phyloP scores from a whole-genome alignment of 2,329 filamentous ascomycete genomes.

The Ophiocordyceps australis region DNA sequence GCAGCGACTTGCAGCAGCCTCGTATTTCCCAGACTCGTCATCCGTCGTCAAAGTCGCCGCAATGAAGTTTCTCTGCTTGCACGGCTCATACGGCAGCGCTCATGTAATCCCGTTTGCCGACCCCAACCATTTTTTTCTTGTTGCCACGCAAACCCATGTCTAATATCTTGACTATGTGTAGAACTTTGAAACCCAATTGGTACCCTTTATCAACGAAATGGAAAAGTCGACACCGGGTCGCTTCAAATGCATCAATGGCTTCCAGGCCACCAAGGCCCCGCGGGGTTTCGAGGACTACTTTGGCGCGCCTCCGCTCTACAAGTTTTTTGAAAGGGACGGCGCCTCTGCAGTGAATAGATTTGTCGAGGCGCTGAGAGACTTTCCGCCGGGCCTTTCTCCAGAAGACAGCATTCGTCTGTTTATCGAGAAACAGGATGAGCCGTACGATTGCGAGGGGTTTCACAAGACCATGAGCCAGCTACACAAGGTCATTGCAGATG shows the following conservation, averaged over 20 bases:
- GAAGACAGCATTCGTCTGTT: slow-evolving; percentile 38
- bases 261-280: slow-evolving; percentile 28
- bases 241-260: slow-evolving; percentile 33
- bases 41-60: no score
- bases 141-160: no score
- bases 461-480: slow-evolving; percentile 8
- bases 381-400: slow-evolving; percentile 29
- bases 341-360: slow-evolving; percentile 23
- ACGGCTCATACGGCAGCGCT: slow-evolving; percentile 38
- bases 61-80: slow-evolving; percentile 41
- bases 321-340: slow-evolving; percentile 31
- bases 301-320: slow-evolving; percentile 33
- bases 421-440: slow-evolving; percentile 13
- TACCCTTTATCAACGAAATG: slow-evolving; percentile 9
- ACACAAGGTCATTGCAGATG: slow-evolving; percentile 24
- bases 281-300: slow-evolving; percentile 38
- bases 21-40: no score
- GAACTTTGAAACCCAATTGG: slow-evolving; percentile 38
- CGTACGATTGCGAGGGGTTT: slow-evolving; percentile 5
- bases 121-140: neutral
- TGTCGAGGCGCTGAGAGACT: slow-evolving; percentile 31
- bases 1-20: no score
- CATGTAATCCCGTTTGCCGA: slow-evolving; percentile 2
- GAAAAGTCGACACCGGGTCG: slow-evolving; percentile 4
- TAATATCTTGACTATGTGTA: no score